Evolutionary conservation across 2,329 filamentous ascomycete genomes (phyloP), one percentile per base, ranked within the genome.

Genomic region (Orbilia blumenaviensis): DNA sequence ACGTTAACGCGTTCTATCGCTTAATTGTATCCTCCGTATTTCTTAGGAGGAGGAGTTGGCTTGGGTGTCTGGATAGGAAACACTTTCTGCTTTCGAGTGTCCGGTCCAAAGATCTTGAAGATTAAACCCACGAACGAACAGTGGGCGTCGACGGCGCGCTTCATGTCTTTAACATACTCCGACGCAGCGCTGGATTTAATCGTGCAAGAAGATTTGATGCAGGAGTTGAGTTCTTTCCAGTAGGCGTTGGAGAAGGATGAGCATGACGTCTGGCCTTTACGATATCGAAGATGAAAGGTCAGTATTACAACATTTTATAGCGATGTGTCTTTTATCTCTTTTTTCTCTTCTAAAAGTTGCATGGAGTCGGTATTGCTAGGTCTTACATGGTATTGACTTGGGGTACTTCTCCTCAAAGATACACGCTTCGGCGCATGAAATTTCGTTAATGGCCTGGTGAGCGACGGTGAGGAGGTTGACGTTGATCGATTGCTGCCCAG

Each of bases 381-480:
- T 60, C 18, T 71, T 62, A n/a, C 66, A 71, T 23, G 66, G 66
- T 6, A 18, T 69, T 5, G 42, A 25, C 16, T 60, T 32, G 12
- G 41, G 25, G 27, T 46, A 34, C 12, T 62, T 54, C n/a, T n/a
- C n/a, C n/a, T 56, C 25, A 29, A 63, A 71, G 10, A 71, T 50
- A 23, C 66, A 71, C 5, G 21, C 27, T 44, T 62, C 34, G 2
- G 66, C 66, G 14, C 66, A 71, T 16, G 44, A 27, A 6, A 71
- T 36, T 27, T 71, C 56, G 29, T 71, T 60, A 58, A 71, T 71
- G 18, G 56, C 56, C 56, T 46, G 56, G 8, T 71, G 56, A 3
- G 66, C 66, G 18, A 71, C 46, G 18, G 44, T 34, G 56, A 71
- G 56, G 14, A 63, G 56, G 36, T 71, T 42, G 46, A 71, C 21